These are phyloP conservation scores for Sicyos edulis DNA, from an alignment of 306 rosid species.

Conservation along the genomic window DNA sequence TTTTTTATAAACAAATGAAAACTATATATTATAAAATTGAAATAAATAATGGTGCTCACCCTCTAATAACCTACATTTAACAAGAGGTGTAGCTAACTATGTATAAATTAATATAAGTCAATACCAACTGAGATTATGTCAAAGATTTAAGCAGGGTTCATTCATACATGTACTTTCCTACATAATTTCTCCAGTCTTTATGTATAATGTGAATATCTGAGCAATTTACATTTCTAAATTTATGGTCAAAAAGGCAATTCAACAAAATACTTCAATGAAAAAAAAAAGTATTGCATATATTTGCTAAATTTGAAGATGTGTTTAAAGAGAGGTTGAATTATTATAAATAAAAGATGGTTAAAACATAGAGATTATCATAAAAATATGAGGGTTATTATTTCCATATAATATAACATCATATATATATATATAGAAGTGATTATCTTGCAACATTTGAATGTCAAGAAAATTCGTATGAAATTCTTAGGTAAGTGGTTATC, in stretches of 20 bases:
- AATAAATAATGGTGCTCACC: background rate
- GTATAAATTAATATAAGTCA: constrained; percentile 29
- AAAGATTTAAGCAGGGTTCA: constrained; percentile 37
- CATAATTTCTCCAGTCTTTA: background rate
- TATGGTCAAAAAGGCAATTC: background rate
- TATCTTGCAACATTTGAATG: too few species aligned
- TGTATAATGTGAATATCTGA: too few species aligned
- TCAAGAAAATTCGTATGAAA: too few species aligned
- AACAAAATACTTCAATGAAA: background rate
- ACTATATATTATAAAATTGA: constrained; percentile 13
- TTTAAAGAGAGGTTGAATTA: too few species aligned
- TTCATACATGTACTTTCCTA: constrained; percentile 32
- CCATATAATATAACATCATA: too few species aligned
- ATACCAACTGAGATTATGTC: constrained; percentile 45
- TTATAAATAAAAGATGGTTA: too few species aligned
- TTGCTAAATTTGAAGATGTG: too few species aligned
- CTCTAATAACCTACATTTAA: constrained; percentile 1
- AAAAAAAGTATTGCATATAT: too few species aligned
- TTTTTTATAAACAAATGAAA: background rate
- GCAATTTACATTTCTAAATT: background rate
- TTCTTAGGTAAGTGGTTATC: too few species aligned
- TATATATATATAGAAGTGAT: too few species aligned
- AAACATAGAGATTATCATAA: too few species aligned
- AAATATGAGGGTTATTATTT: too few species aligned
- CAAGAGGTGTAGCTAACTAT: constrained; percentile 29